These are phyloP conservation scores for Lagerstroemia fauriei DNA, from an alignment of 441 rosid genomes.

Conservation along the genomic window DNA sequence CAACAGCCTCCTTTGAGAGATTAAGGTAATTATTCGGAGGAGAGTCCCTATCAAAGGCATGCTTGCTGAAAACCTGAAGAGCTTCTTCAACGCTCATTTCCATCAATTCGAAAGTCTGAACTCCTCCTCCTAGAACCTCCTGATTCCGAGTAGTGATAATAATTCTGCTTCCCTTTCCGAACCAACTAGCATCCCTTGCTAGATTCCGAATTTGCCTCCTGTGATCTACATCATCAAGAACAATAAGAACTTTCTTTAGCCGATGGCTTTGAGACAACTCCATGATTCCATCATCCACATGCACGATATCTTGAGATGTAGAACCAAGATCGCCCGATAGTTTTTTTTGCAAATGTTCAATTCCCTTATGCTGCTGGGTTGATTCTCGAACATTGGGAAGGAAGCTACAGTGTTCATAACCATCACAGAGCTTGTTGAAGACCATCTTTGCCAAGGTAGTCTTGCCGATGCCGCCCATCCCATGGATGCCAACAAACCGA, in stretches of 20 bases:
- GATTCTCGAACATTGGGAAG: background rate
- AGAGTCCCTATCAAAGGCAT: background rate
- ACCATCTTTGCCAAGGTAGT: background rate
- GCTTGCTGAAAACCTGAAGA: conserved; percentile 3
- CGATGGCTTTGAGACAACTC: background rate
- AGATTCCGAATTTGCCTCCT: background rate
- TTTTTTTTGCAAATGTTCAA: background rate
- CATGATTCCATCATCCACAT: background rate
- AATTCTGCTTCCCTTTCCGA: conserved; percentile 10
- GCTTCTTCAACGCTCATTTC: background rate
- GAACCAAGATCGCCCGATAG: background rate
- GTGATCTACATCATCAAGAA: conserved; percentile 3
- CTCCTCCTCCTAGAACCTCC: background rate
- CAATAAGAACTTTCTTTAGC: background rate
- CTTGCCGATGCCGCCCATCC: conserved; percentile 14
- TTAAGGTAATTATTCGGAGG: background rate
- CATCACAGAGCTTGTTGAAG: conserved; percentile 8
- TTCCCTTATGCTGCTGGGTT: background rate
- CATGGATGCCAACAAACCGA: conserved; percentile 4
- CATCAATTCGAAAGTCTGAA: background rate
- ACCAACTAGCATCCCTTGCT: background rate
- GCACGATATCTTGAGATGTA: background rate
- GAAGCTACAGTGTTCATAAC: background rate
- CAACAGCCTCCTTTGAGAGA: background rate
- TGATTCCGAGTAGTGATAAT: background rate